Base-by-base conservation (phyloP, 345 rosid species). In the Euphorbia lathyris region DNA sequence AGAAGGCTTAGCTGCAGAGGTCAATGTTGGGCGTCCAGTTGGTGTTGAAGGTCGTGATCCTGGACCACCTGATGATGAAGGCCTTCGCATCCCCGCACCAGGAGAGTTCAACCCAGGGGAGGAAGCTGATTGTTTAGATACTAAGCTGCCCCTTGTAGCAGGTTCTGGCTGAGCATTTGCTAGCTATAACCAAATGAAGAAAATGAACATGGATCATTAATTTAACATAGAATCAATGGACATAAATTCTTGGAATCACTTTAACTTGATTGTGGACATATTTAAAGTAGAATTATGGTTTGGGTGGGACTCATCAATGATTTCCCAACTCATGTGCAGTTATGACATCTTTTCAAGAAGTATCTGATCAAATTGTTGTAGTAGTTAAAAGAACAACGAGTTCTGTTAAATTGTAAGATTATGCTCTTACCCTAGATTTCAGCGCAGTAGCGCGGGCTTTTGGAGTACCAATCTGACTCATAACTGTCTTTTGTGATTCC, bases 31-130 rank as follows among this genome's bases (percentile, higher is more conserved):
- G 53, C 91, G 91, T 65, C 96, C 92, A 43, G 93, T 86, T 57
- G 98, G 99, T 0, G 97, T 95, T 72, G 82, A 69, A 43, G 97
- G 97, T 85, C 99, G 89, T 69, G 97, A 92, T 68, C 97, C 95
- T 25, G 90, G 91, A 79, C 96, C 98, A 30, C 97, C 90, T 17
- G 99, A 88, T n/a, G 99, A 95, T 65, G 92, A 90, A 50, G 97
- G 97, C 79, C 97, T 85, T n/a, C 92, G 91, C 61, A 38, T 74
- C 50, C 87, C 87, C 66, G 84, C 72, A 71, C 76, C 76, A 10
- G 92, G 83, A 74, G 90, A 77, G 81, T 81, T 92, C 70, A 82
- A 66, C 66, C 95, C 97, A 68, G 94, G 87, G 50, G 97, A 90
- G 20, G 91, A 84, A 75, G 79, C 73, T 23, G 77, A 82, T 72